Evolutionary conservation across 805 yeast species (phyloP).

Genomic region (Kluyveromyces siamensis): DNA sequence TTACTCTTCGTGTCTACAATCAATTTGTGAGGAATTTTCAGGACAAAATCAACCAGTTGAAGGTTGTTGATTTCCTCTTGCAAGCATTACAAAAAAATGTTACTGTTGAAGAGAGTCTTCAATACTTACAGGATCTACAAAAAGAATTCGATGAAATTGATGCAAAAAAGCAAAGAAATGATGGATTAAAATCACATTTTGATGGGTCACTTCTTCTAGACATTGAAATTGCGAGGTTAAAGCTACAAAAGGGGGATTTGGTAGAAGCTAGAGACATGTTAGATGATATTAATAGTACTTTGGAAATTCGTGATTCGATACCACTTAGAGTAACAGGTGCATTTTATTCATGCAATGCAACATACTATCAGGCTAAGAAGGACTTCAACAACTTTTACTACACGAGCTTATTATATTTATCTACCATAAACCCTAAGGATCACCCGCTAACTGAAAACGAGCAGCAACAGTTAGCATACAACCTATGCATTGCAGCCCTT

Average conservation of each 20-base stretch:
- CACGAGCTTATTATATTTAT: conserved; percentile 72
- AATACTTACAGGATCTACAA: conserved; percentile 37
- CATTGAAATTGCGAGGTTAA: conserved; percentile 67
- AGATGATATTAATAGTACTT: conserved; percentile 47
- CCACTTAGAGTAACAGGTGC: conserved; percentile 70
- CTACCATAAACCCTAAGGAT: conserved; percentile 49
- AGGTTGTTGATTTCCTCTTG: conserved; percentile 67
- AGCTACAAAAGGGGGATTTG: conserved; percentile 45
- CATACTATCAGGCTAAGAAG: conserved; percentile 59
- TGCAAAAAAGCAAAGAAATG: conserved; percentile 26
- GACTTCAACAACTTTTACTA: conserved; percentile 79
- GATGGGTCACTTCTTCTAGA: conserved; percentile 53
- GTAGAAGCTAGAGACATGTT: conserved; percentile 59
- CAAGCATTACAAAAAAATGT: conserved; percentile 37
- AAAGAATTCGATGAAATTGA: conserved; percentile 37
- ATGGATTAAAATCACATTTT: conserved; percentile 31
- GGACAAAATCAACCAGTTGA: conserved; percentile 67
- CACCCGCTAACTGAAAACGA: conserved; percentile 16
- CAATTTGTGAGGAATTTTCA: conserved; percentile 61
- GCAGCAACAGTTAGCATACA: conserved; percentile 52
- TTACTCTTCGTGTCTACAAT: conserved; percentile 60
- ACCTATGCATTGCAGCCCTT: conserved; percentile 76
- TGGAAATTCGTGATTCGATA: conserved; percentile 48
- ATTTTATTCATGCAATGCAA: conserved; percentile 71
- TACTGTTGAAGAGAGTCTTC: conserved; percentile 40